These are phyloP conservation scores for Halophytophthora batemanensis DNA, from an alignment of 352 stramenopile species.

Conservation along the genomic window DNA sequence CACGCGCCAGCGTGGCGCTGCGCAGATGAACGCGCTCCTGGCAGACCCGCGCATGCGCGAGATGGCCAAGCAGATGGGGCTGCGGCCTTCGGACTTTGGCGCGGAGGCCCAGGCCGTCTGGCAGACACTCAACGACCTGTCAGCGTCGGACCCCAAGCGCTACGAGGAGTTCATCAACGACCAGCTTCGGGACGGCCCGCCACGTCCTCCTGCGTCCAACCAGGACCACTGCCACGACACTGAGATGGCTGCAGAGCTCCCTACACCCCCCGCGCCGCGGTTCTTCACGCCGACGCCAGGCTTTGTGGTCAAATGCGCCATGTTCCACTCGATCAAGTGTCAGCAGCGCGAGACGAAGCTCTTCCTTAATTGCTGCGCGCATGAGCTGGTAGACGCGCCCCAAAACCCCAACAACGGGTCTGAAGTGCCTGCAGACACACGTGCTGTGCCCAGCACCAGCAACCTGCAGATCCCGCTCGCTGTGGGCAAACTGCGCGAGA, in stretches of 20 bases:
- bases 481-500: constrained; percentile 53
- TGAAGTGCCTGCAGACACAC: constrained; percentile 57
- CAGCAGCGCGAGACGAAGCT: constrained; percentile 65
- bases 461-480: constrained; percentile 77
- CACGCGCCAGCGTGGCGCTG: constrained; percentile 18
- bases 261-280: constrained; percentile 17
- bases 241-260: constrained; percentile 2
- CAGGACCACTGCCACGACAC: constrained; percentile 4
- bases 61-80: constrained; percentile 82
- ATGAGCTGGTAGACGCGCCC: constrained; percentile 64
- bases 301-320: constrained; percentile 77
- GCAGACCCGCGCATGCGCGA: constrained; percentile 63
- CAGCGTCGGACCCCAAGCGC: constrained; percentile 52
- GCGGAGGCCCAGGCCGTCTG: constrained; percentile 64
- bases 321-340: constrained; percentile 52
- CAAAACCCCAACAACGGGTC: constrained; percentile 73
- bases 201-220: constrained; percentile 12
- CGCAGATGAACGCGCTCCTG: constrained; percentile 35
- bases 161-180: constrained; percentile 84
- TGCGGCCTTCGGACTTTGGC: constrained; percentile 64
- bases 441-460: constrained; percentile 59
- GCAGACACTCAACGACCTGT: constrained; percentile 75
- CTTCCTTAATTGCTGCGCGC: constrained; percentile 78
- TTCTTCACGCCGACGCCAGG: constrained; percentile 68
- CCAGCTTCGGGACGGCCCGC: constrained; percentile 68